Percentiles rank a stretch among this genome's conserved stretches.
phyloP scores from a whole-genome alignment of 2,329 filamentous ascomycete species.

The Magnaporthiopsis rhizophila region DNA sequence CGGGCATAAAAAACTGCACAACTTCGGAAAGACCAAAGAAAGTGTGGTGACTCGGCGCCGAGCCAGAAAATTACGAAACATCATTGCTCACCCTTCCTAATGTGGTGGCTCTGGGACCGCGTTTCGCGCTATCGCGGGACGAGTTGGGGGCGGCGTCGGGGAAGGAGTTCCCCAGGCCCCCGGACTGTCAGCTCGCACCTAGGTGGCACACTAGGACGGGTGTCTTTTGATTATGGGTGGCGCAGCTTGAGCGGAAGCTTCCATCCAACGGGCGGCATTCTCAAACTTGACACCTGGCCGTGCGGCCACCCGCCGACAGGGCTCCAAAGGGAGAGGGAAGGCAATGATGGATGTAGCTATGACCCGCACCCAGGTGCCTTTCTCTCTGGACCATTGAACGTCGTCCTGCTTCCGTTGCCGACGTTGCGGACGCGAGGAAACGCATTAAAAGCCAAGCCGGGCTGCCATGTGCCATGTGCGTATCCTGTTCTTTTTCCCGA shows the following conservation, averaged over 20 bases:
- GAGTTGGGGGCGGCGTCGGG: not conserved
- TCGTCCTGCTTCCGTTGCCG: not conserved
- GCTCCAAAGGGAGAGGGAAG: not conserved
- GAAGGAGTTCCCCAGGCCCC: too few species aligned
- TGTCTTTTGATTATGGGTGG: not conserved
- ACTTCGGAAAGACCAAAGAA: not conserved
- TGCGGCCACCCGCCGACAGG: too few species aligned
- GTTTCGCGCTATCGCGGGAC: not conserved
- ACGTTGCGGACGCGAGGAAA: not conserved
- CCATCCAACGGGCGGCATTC: not conserved
- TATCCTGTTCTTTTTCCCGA: too few species aligned
- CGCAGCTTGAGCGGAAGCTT: not conserved
- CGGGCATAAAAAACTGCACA: not conserved
- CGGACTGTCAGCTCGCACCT: too few species aligned
- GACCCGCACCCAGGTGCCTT: too few species aligned
- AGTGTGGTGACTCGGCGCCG: not conserved
- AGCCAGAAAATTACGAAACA: not conserved
- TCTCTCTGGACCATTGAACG: not conserved
- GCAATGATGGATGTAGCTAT: not conserved
- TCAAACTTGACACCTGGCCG: not conserved
- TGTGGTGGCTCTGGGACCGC: not conserved
- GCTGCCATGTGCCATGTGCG: not conserved
- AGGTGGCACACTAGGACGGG: not conserved
- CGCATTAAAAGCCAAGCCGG: not conserved
- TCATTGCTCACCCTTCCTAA: not conserved